Percentiles rank a stretch among this genome's conserved stretches.
These are phyloP conservation scores for Tolypocladium capitatum DNA, from an alignment of 2,329 filamentous ascomycete species.

Conservation along the genomic window DNA sequence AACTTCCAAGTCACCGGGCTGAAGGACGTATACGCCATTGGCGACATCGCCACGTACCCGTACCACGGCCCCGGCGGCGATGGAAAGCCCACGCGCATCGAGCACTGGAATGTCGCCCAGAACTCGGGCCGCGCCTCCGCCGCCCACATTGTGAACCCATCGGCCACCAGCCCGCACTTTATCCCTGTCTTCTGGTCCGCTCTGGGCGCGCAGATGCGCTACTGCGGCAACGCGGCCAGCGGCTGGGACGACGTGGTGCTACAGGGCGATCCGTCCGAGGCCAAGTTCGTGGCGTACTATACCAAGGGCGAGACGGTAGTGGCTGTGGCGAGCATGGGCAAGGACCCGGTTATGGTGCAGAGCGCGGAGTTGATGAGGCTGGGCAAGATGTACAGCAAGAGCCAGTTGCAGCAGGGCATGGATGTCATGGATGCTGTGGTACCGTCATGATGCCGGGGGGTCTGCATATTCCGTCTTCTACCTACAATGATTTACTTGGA, in stretches of 20 bases:
- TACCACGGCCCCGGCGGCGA: conserved; percentile 81
- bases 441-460: not conserved
- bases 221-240: conserved; percentile 72
- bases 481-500: too few species aligned
- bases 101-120: conserved; percentile 98
- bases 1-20: conserved; percentile 64
- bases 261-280: conserved; percentile 60
- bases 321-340: conserved; percentile 81
- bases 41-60: conserved; percentile 89
- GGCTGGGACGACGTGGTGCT: conserved; percentile 82
- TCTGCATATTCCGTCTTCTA: too few species aligned
- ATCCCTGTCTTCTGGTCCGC: conserved; percentile 97
- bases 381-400: conserved; percentile 73
- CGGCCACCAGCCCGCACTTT: conserved; percentile 51
- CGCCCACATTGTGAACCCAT: conserved; percentile 56
- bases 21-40: conserved; percentile 79
- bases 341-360: conserved; percentile 77
- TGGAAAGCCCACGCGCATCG: conserved; percentile 65
- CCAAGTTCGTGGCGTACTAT: conserved; percentile 83
- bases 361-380: conserved; percentile 72
- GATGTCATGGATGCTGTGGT: conserved; percentile 31
- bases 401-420: conserved; percentile 52
- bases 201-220: conserved; percentile 74
- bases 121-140: conserved; percentile 77
- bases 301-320: conserved; percentile 75